Conservation (phyloP, 176 grass and related monocot species). For the Carex myosuroides region DNA sequence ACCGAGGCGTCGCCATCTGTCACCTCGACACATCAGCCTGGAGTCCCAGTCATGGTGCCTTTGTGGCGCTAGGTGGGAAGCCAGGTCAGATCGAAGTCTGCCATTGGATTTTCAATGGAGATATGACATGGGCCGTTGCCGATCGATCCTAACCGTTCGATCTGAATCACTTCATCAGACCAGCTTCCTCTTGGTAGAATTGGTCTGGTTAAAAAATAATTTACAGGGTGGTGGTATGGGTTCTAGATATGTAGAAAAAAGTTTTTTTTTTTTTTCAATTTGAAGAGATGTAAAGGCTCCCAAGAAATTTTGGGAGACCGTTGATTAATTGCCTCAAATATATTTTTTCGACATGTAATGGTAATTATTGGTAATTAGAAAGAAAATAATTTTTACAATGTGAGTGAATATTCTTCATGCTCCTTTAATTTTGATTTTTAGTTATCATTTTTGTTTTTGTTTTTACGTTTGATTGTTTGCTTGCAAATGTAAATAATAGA, state of each 20-base stretch:
- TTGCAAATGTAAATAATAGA: conserved; percentile 3
- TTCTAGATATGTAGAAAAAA: conserved; percentile 18
- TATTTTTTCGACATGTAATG: conserved; percentile 12
- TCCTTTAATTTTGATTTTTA: background rate
- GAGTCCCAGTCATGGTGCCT: conserved; percentile 57
- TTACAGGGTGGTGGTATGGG: background rate
- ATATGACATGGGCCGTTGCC: conserved; percentile 77
- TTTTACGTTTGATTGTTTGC: background rate
- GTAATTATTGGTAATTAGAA: conserved; percentile 19
- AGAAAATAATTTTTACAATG: conserved; percentile 8
- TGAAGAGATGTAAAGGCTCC: conserved; percentile 10
- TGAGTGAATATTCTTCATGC: background rate
- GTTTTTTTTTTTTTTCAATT: background rate
- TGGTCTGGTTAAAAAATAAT: background rate
- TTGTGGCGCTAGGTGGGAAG: conserved; percentile 47
- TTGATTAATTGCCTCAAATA: conserved; percentile 2
- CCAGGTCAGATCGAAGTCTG: conserved; percentile 71
- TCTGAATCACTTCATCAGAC: background rate
- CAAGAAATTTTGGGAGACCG: conserved; percentile 20
- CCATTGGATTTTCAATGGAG: conserved; percentile 87
- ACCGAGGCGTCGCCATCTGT: conserved; percentile 70
- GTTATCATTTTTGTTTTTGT: background rate
- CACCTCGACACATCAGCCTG: conserved; percentile 80
- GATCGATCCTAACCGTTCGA: conserved; percentile 25
- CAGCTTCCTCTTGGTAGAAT: background rate